A percentile compares a stretch with the other conserved stretches of the same genome.
Evolutionary conservation across 2,329 filamentous ascomycete species (phyloP).

Genomic region (Trichoderma sp.): DNA sequence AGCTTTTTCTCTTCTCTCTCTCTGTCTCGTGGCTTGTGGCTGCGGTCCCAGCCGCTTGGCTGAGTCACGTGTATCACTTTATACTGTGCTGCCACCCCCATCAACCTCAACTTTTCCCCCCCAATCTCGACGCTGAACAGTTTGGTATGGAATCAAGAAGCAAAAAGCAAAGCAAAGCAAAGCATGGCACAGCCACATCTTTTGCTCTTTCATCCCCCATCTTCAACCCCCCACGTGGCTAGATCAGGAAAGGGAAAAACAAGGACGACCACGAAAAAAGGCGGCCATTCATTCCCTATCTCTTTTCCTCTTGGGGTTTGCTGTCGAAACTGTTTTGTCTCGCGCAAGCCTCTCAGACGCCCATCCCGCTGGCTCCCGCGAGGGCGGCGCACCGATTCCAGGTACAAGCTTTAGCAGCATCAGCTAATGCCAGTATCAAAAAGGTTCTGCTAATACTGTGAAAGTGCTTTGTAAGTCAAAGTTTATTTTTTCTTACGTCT

Average conservation of each 20-base stretch:
- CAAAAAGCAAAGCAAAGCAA: neutral
- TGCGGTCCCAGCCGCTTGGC: slow-evolving; percentile 26
- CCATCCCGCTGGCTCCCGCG: slow-evolving; percentile 20
- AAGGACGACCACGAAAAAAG: neutral
- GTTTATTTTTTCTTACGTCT: too few species aligned
- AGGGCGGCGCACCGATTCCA: slow-evolving; percentile 11
- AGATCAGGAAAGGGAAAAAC: neutral
- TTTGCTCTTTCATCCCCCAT: neutral
- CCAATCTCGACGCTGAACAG: too few species aligned
- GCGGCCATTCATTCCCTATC: neutral
- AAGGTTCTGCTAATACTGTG: too few species aligned
- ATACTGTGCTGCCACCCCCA: too few species aligned
- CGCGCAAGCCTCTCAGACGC: slow-evolving; percentile 7
- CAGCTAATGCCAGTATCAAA: too few species aligned
- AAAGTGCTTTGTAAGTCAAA: too few species aligned
- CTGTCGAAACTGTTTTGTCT: neutral
- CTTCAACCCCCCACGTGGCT: slow-evolving; percentile 29
- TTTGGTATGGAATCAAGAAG: too few species aligned
- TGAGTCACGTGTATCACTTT: slow-evolving; percentile 17
- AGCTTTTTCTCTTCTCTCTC: too few species aligned
- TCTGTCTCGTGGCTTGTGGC: neutral
- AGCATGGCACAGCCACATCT: slow-evolving; percentile 25
- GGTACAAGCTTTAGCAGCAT: neutral
- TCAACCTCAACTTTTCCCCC: too few species aligned
- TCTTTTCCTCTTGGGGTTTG: neutral